Conservation (phyloP, 805 yeast genomes). For the Candida suzukii region DNA sequence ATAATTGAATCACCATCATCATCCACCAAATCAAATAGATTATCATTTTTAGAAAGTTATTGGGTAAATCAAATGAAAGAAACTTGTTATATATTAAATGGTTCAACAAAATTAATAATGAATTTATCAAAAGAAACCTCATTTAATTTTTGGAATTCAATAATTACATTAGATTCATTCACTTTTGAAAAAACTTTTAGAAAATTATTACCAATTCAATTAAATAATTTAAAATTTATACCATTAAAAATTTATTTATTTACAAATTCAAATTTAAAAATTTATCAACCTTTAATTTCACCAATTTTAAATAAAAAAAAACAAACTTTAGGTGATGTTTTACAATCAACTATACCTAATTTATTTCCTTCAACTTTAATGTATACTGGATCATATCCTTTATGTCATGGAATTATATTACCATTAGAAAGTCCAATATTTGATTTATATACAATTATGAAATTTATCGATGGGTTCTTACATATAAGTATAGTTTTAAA, state of each 20-base stretch:
- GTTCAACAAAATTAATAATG: constrained; percentile 80
- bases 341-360: constrained; percentile 37
- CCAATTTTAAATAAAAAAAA: constrained; percentile 4
- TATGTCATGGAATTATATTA: constrained; percentile 49
- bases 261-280: constrained; percentile 24
- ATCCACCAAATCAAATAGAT: not conserved
- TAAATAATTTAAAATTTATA: constrained; percentile 24
- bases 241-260: constrained; percentile 45
- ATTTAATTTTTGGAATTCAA: constrained; percentile 44
- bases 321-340: constrained; percentile 30
- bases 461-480: constrained; percentile 59
- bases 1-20: constrained; percentile 10
- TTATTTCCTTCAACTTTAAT: constrained; percentile 34
- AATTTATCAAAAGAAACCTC: constrained; percentile 59
- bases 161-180: constrained; percentile 18
- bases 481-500: constrained; percentile 43
- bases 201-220: constrained; percentile 20
- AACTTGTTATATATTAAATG: constrained; percentile 65
- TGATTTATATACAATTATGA: constrained; percentile 37
- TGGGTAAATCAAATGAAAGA: constrained; percentile 84
- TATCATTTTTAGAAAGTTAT: constrained; percentile 33
- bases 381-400: constrained; percentile 32
- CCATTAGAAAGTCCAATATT: constrained; percentile 37
- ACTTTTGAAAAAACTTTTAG: constrained; percentile 14
- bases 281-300: constrained; percentile 25